Base-by-base conservation (phyloP, 768 basidiomycete species). In the Mycena crocata region DNA sequence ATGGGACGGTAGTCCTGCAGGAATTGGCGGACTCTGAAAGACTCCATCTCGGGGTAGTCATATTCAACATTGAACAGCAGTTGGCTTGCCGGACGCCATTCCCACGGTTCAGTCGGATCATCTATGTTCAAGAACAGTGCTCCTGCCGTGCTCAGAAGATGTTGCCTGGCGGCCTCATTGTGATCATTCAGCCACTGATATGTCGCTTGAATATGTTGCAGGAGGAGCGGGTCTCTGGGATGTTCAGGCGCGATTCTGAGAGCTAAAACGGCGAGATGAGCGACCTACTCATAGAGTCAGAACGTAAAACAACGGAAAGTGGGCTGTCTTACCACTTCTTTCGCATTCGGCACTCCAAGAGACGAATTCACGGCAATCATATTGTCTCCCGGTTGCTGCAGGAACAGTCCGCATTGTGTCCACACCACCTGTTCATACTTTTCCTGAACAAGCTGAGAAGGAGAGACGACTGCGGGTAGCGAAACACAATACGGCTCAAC, bases 111-210 rank as follows among this genome's bases (percentile, higher is more conserved):
- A 1, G 21, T 37, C 0, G 83, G 76, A 66, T 84, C 74, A 32
- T 82, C 75, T n/a, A 87, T 80, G 51, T 88, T 88, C 64, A 88
- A 77, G 73, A 86, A 87, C 7, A 86, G 64, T 0, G 59, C 62
- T 12, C 74, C 72, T 4, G 71, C 30, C 30, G 71, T 7, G 35
- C 73, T 60, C 5, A 74, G 50, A 15, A 79, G 65, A 7, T 52
- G 30, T 6, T 55, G 28, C 15, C 57, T 49, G 0, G 72, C 72
- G 12, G 62, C 75, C 2, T 74, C 69, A 2, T 61, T 62, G 35
- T 75, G 73, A 13, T 77, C 67, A 35, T 80, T 73, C 17, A 88
- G 77, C 77, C 83, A 86, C 10, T 70, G 39, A 71, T 86, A 86
- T 9, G 86, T 86, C 26, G 75, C 73, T 32, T 72, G 72, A 26